A percentile compares a stretch with the other conserved stretches of the same genome.
Conservation (phyloP, 192 early-diverging fungal genomes). For the Phlyctochytrium bullatum region DNA sequence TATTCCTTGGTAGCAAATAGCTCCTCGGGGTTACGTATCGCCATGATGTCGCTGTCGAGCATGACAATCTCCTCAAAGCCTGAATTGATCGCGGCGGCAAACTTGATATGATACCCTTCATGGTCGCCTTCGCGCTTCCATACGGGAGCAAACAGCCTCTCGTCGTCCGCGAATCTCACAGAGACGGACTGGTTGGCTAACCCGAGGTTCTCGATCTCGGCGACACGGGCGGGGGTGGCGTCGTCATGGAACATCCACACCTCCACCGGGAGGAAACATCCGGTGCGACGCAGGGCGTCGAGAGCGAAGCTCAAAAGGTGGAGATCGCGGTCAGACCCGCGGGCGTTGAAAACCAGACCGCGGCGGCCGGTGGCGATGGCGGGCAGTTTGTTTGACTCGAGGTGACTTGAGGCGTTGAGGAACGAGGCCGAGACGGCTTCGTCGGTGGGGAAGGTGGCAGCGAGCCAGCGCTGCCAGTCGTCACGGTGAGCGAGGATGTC, state of each 20-base stretch:
- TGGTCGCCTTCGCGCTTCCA: background rate
- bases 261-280: background rate
- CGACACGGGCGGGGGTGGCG: background rate
- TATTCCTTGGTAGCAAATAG: constrained; percentile 12
- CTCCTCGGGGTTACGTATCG: constrained; percentile 8
- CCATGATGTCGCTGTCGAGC: constrained; percentile 7
- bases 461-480: too few relatives aligned
- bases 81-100: constrained; percentile 3
- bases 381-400: too few relatives aligned
- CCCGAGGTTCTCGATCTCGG: background rate
- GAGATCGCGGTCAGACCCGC: too few relatives aligned
- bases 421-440: too few relatives aligned
- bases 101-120: background rate
- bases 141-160: background rate
- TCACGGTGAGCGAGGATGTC: too few relatives aligned
- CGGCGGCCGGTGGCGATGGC: too few relatives aligned
- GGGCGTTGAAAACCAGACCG: too few relatives aligned
- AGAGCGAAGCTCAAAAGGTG: too few relatives aligned
- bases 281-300: too few relatives aligned
- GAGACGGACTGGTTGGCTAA: background rate
- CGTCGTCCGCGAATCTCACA: background rate
- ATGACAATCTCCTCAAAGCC: constrained; percentile 10
- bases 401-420: too few relatives aligned
- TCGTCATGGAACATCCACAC: background rate
- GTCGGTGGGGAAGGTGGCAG: too few relatives aligned